Base-by-base conservation (phyloP, 345 rosid genomes). In the Streptanthus diversifolius region DNA sequence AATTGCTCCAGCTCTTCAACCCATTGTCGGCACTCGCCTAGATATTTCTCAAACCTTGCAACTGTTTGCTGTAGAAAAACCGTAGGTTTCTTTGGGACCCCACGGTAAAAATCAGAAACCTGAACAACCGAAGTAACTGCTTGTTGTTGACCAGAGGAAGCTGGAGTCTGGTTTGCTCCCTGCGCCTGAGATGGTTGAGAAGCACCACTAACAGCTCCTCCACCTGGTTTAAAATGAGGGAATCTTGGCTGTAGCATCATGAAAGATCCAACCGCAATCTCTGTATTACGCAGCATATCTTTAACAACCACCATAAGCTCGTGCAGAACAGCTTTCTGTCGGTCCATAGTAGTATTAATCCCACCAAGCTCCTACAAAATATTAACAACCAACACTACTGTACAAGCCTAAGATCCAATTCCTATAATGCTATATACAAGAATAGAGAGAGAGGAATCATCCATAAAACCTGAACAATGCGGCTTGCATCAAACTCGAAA, bases 1-100 rank as follows among this genome's bases (percentile, higher is more conserved):
- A 91, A 72, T 33, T 91, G 99, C 80, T 95, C 99, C 76, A 95
- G 75, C 83, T 95, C 99, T 79, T 87, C 96, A 73, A 91, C 82
- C 93, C 93, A 95, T 49, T 91, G 98, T 11, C 87, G 86, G 19
- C 96, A 95, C 71, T 88, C 93, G 54, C 72, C 82, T 30, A 95
- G 82, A 75, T 88, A 90, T 83, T 86, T 95, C 85, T 91, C 97
- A 71, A 88, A 95, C 83, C 98, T 88, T 37, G 66, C 81, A 82
- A 88, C 87, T 1, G 98, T 87, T 52, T 90, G 91, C 84, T 77
- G 90, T 60, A 95, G 66, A 79, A 90, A 95, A 5, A 79, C 90
- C 11, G 97, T 88, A 1, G 99, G 98, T 74, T 95, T 95, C 85
- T 83, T 90, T 3, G 96, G 98, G 47, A 95, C 75, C 61, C 99